These are phyloP conservation scores for Penicillium bialowiezense DNA, from an alignment of 495 filamentous ascomycete genomes.

Conservation along the genomic window DNA sequence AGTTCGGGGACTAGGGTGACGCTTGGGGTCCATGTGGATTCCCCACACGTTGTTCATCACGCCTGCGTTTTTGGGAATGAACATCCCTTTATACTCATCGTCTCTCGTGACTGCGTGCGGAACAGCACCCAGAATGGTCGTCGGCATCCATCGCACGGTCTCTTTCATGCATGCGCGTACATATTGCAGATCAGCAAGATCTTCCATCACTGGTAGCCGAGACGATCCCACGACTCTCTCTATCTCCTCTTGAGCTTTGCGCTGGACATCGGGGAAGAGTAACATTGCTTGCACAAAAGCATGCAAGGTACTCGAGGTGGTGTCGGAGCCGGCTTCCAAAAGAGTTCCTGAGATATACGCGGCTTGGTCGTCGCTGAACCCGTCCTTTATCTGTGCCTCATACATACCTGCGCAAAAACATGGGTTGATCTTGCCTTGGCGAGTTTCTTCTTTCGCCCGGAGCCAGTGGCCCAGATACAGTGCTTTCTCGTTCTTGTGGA, in stretches of 20 bases:
- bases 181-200: slow-evolving; percentile 32
- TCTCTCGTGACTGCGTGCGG: slow-evolving; percentile 55
- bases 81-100: slow-evolving; percentile 51
- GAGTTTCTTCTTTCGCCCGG: slow-evolving; percentile 29
- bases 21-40: slow-evolving; percentile 42
- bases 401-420: slow-evolving; percentile 35
- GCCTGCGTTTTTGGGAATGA: slow-evolving; percentile 45
- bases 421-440: slow-evolving; percentile 26
- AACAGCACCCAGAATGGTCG: slow-evolving; percentile 44
- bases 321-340: slow-evolving; percentile 44
- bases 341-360: slow-evolving; percentile 42
- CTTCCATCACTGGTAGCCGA: slow-evolving; percentile 25
- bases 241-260: slow-evolving; percentile 52
- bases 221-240: slow-evolving; percentile 21
- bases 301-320: slow-evolving; percentile 35
- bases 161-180: slow-evolving; percentile 39
- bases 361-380: slow-evolving; percentile 33
- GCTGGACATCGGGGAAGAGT: slow-evolving; percentile 41
- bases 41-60: slow-evolving; percentile 46
- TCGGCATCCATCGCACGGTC: slow-evolving; percentile 39
- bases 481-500: slow-evolving; percentile 26
- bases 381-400: slow-evolving; percentile 27
- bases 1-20: slow-evolving; percentile 47
- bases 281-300: slow-evolving; percentile 44
- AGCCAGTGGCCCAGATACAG: slow-evolving; percentile 41